Base-by-base conservation (phyloP, 257 asterid genomes). In the Przewalskia tangutica region DNA sequence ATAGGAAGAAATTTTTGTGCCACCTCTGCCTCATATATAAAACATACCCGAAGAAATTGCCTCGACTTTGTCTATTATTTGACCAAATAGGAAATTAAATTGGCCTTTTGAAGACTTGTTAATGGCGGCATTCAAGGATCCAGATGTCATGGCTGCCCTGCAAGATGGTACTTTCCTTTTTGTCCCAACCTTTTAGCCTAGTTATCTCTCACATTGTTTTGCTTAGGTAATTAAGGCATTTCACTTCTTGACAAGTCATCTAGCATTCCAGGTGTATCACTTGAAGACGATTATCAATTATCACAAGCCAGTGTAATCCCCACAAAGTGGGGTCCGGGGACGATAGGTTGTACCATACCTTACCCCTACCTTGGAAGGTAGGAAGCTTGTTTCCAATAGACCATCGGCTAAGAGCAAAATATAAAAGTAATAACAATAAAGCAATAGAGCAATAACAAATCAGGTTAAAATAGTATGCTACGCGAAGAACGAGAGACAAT, bases 121-220 rank as follows among this genome's bases (percentile, higher is more conserved):
- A 90, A 94, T 95, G 99, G 91, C 94, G 18, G 97, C 99, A 44
- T 95, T 95, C 88, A 89, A 89, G 84, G 99, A 95, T 89, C 98
- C 97, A 36, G 98, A 95, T 81, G 92, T 95, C 77, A 93, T 95
- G 99, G 97, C 95, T 80, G 99, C 99, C 85, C 97, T 95, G 53
- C 98, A 94, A 91, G 99, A 95, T 90, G 99, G 99, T 95, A 91
- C 0, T 27, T 76, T 70, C 77, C 58, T 50, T 81, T 81, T 18
- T 42, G 55, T 48, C 76, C 63, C 5, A 13, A 46, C 77, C 56
- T 5, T 50, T 62, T 10, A 8, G 56, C 23, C 58, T 34, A 42
- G 54, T 64, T 13, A 13, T 58, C 54, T 66, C 0, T 62, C 48
- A 42, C 18, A 36, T 23, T 46, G 23, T 20, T 63, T 44, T 70